Evolutionary conservation across 768 basidiomycete species (phyloP).

Genomic region (Tubosaeta brunneosetosa): DNA sequence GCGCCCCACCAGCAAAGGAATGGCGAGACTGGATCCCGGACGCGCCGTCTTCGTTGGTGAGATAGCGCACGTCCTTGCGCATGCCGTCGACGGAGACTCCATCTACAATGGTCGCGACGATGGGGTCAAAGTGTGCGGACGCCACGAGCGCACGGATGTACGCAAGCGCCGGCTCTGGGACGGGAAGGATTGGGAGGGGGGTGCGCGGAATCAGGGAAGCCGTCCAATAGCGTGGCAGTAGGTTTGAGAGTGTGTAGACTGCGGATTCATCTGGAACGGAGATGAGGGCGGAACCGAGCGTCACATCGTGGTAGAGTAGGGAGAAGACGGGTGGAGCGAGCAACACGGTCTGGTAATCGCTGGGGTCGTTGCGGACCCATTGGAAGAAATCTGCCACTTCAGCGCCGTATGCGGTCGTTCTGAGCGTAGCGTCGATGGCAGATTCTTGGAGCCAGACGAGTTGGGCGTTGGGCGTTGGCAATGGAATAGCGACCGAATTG

Average conservation of each 20-base stretch:
- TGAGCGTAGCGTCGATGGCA: conserved; percentile 44
- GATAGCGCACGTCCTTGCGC: conserved; percentile 66
- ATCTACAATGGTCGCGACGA: conserved; percentile 61
- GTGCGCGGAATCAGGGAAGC: conserved; percentile 53
- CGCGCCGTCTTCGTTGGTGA: conserved; percentile 77
- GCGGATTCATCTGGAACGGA: conserved; percentile 38
- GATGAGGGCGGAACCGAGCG: conserved; percentile 43
- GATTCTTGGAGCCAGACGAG: conserved; percentile 62
- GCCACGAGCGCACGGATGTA: conserved; percentile 55
- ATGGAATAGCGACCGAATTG: conserved; percentile 10
- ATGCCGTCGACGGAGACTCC: conserved; percentile 66
- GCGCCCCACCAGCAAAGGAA: conserved; percentile 67
- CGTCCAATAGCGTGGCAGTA: conserved; percentile 73
- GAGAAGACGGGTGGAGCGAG: conserved; percentile 18
- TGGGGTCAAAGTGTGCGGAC: conserved; percentile 62
- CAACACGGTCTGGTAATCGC: conserved; percentile 19
- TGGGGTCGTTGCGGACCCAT: conserved; percentile 20
- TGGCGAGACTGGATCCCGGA: conserved; percentile 78
- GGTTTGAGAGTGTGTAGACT: conserved; percentile 48
- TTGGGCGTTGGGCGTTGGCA: conserved; percentile 32
- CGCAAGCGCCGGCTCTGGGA: conserved; percentile 50
- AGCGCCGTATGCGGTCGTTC: conserved; percentile 28
- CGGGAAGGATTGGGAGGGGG: conserved; percentile 49
- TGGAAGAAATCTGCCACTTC: conserved; percentile 37
- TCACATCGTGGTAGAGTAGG: conserved; percentile 39